A percentile compares a stretch with the other conserved stretches of the same genome.
Evolutionary conservation across 139 green algal species (phyloP).

Genomic region (Coccomyxa sp.): DNA sequence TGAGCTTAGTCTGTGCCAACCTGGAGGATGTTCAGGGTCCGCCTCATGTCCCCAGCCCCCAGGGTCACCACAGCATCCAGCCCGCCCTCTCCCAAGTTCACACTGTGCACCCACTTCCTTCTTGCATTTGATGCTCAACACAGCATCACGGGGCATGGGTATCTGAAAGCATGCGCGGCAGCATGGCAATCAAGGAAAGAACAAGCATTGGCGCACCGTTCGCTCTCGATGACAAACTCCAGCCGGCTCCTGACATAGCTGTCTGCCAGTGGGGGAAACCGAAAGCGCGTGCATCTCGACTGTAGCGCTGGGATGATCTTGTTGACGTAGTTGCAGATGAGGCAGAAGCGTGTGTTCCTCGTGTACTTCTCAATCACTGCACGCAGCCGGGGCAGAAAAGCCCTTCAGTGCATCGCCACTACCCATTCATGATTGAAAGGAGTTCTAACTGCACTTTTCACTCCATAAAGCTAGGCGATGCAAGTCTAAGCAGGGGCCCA

Average conservation of each 20-base stretch:
- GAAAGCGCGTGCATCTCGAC: slow-evolving; percentile 93
- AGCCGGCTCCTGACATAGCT: slow-evolving; percentile 69
- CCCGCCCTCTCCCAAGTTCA: slow-evolving; percentile 56
- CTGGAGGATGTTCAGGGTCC: slow-evolving; percentile 95
- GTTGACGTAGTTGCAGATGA: slow-evolving; percentile 98
- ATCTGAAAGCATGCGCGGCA: not conserved
- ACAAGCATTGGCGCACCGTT: slow-evolving; percentile 42
- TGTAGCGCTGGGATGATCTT: slow-evolving; percentile 98
- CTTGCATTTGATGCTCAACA: too few species aligned
- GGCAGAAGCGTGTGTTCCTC: slow-evolving; percentile 93
- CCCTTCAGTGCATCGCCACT: too few species aligned
- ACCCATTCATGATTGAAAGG: not conserved
- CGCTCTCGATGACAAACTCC: slow-evolving; percentile 66
- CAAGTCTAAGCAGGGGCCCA: not conserved
- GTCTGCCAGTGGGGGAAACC: slow-evolving; percentile 83
- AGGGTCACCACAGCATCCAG: slow-evolving; percentile 81
- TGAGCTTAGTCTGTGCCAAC: slow-evolving; percentile 6
- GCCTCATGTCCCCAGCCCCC: slow-evolving; percentile 88
- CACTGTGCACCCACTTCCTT: slow-evolving; percentile 15
- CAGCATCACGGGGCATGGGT: too few species aligned
- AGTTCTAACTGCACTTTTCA: not conserved
- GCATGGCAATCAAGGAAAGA: not conserved
- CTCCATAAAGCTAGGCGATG: too few species aligned
- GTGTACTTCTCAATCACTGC: slow-evolving; percentile 99
- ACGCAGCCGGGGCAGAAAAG: not conserved